Base-by-base conservation (phyloP, 179 eudicot genomes). In the Drosera spatulata region DNA sequence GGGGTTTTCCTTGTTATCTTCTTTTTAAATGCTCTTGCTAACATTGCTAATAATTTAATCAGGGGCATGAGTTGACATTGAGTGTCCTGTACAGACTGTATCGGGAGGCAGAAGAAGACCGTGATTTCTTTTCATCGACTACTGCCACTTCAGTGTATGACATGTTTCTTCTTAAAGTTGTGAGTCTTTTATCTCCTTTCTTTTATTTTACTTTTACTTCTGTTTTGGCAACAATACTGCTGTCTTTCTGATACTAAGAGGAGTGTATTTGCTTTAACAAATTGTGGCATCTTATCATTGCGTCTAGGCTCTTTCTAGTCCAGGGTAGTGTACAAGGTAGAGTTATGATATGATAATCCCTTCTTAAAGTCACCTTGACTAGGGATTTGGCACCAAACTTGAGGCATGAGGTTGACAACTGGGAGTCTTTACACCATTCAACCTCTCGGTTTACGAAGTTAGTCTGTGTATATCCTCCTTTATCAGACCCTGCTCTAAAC, bases 31-130 rank as follows among this genome's bases (percentile, higher is more conserved):
- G 47, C 59, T 50, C 45, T 46, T 39, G 13, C 68, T 70, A 62
- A 73, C 56, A 15, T 44, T 54, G n/a, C 67, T 58, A 44, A 7
- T 61, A 61, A 61, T 80, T 54, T 71, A 54, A 73, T 62, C 80
- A 93, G 99, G 99, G 99, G 55, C 95, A 86, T 50, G 99, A 93
- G 85, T 84, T 93, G 75, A 89, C 99, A 46, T 69, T 93, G 70
- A 93, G 85, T 71, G 95, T 85, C 73, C 95, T 93, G 60, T 93
- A 81, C 80, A 82, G 82, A 73, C 71, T 93, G 65, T 86, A 75
- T 80, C 86, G 93, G 41, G 97, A 86, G 78, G 96, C 97, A 48
- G 99, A 91, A 81, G 95, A 85, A 73, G 95, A 86, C 60, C 79
- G 66, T 7, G 99, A 93, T 56, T 86, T 93, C 68, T 81, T 93